These are phyloP conservation scores for Neonectria ditissima DNA, from an alignment of 2,329 filamentous ascomycete genomes.

Conservation along the genomic window DNA sequence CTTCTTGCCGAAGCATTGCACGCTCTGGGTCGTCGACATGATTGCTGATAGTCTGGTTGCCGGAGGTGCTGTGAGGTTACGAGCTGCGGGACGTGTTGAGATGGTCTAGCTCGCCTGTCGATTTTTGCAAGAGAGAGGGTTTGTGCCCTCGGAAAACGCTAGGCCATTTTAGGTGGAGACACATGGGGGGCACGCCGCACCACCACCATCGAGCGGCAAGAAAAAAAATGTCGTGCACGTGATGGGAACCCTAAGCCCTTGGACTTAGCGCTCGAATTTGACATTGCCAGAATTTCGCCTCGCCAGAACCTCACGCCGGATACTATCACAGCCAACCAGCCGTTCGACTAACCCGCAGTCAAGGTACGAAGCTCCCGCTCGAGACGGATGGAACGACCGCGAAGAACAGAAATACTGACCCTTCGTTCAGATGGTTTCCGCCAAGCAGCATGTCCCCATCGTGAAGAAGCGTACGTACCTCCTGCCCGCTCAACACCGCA, in stretches of 20 bases:
- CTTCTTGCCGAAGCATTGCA: constrained; percentile 99
- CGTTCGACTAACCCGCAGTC: constrained; percentile 53
- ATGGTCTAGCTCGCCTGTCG: constrained; percentile 40
- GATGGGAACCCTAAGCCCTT: constrained; percentile 52
- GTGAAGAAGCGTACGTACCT: constrained; percentile 98
- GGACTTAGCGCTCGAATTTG: constrained; percentile 44
- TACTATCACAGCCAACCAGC: constrained; percentile 51
- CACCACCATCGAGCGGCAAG: not conserved
- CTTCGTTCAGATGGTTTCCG: constrained; percentile 86
- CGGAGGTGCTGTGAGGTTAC: constrained; percentile 40
- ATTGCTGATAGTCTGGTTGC: constrained; percentile 59
- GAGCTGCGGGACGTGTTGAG: constrained; percentile 40
- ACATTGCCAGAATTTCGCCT: constrained; percentile 52
- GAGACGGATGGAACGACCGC: constrained; percentile 25
- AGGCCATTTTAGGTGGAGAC: constrained; percentile 41
- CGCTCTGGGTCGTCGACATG: constrained; percentile 82
- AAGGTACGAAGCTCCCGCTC: constrained; percentile 51
- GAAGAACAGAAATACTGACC: constrained; percentile 46
- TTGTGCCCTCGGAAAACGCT: constrained; percentile 50
- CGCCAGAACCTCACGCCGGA: constrained; percentile 51
- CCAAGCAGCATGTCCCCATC: constrained; percentile 99
- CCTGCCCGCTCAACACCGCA: constrained; percentile 27
- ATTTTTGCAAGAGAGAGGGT: constrained; percentile 46
- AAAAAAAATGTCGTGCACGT: constrained; percentile 44
- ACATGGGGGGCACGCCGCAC: constrained; percentile 16